phyloP scores from a whole-genome alignment of 495 filamentous ascomycete genomes.

The Lepidopterella palustris region DNA sequence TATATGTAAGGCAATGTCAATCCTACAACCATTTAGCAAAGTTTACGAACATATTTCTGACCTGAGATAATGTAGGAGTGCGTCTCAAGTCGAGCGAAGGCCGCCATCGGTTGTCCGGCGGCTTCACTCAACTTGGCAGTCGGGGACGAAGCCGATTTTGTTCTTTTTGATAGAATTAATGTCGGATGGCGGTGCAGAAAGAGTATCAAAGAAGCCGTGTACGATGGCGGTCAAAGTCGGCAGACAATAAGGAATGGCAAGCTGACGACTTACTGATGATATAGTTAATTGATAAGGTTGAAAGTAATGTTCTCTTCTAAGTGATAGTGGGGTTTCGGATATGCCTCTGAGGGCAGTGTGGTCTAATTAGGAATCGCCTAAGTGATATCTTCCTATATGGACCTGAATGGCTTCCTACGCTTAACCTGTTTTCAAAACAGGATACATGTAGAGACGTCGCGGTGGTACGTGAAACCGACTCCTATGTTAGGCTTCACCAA shows the following conservation, averaged over 20 bases:
- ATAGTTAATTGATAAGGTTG: not conserved
- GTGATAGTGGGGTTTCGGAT: not conserved
- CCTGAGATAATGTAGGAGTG: conserved; percentile 36
- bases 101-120: conserved; percentile 38
- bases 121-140: conserved; percentile 15
- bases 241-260: conserved; percentile 23
- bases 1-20: conserved; percentile 46
- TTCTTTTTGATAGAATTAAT: conserved; percentile 28
- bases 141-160: conserved; percentile 33
- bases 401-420: too few relatives aligned
- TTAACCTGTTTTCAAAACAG: too few relatives aligned
- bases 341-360: conserved; percentile 4
- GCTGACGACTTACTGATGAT: conserved; percentile 3
- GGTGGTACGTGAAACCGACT: conserved; percentile 1
- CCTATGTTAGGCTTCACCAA: too few relatives aligned
- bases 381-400: too few relatives aligned
- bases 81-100: conserved; percentile 52
- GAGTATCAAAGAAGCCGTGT: conserved; percentile 33
- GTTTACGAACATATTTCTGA: not conserved
- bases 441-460: not conserved
- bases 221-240: conserved; percentile 16
- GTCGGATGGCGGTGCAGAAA: conserved; percentile 31
- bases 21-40: not conserved
- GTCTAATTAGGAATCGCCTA: not conserved
- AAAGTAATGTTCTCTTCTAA: not conserved